These are phyloP conservation scores for Cyberlindnera maclurae DNA, from an alignment of 805 yeast genomes.

Conservation along the genomic window DNA sequence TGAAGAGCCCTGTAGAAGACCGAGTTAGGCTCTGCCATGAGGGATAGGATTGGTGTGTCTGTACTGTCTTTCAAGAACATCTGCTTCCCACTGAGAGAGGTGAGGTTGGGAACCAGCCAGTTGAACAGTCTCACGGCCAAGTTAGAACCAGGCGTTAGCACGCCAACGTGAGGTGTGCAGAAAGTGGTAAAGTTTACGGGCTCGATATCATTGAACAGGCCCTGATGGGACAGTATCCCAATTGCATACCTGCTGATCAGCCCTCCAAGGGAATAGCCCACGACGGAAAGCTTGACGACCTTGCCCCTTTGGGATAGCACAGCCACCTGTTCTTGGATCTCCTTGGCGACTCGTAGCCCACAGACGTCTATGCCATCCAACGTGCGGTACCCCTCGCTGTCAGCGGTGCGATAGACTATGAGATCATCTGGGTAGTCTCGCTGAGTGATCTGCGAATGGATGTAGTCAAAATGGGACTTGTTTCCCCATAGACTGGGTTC, in stretches of 20 bases:
- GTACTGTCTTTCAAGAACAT: constrained; percentile 52
- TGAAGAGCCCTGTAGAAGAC: constrained; percentile 51
- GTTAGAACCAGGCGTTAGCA: constrained; percentile 51
- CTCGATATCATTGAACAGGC: constrained; percentile 43
- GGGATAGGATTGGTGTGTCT: constrained; percentile 46
- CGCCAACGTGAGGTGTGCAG: constrained; percentile 66
- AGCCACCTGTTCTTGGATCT: constrained; percentile 40
- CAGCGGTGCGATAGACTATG: constrained; percentile 18
- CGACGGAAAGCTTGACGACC: constrained; percentile 62
- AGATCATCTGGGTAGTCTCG: constrained; percentile 18
- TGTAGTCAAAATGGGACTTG: constrained; percentile 55
- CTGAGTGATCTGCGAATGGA: constrained; percentile 39
- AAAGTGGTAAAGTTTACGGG: constrained; percentile 59
- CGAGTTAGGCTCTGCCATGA: constrained; percentile 60
- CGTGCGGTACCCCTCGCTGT: constrained; percentile 54
- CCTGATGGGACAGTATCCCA: constrained; percentile 55
- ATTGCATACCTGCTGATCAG: constrained; percentile 69
- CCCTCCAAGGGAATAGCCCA: constrained; percentile 86
- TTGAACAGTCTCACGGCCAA: constrained; percentile 51
- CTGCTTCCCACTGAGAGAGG: constrained; percentile 71
- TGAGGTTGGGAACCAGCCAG: constrained; percentile 49
- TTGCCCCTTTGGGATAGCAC: constrained; percentile 19
- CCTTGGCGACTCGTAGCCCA: constrained; percentile 67
- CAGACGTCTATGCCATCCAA: constrained; percentile 86
- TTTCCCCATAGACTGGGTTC: constrained; percentile 71